Evolutionary conservation across 305 asterid species (phyloP), one percentile per base, ranked within the genome.

Genomic region (Solanum hybrid): DNA sequence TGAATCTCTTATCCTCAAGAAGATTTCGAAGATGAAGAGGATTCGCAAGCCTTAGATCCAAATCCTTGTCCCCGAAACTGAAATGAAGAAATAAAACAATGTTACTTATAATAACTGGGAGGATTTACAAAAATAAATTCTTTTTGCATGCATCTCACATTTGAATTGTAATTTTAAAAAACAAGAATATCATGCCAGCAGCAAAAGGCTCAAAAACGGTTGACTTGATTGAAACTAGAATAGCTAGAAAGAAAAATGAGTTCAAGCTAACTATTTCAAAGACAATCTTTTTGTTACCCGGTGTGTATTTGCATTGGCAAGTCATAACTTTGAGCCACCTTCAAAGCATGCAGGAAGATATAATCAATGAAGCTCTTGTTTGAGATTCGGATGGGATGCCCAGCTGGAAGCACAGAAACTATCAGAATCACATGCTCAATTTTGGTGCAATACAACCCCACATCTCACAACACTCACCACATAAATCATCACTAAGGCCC

Each of bases 261-360:
- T 0, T 17, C 29, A 20, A 39, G 39, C 85, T 75, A 88, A 1
- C 13, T 73, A 45, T 80, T 27, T 13, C 10, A 51, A 79, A 70
- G 17, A 84, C 7, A 31, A 29, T 20, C 39, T 22, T 84, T 91
- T 45, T 33, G 87, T 93, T 96, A 97, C 99, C 99, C 99, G 15
- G 99, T 95, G 93, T 97, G 99, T 79, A 97, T 96, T 95, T 97
- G 99, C 94, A 97, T 91, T 31, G 99, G 99, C 92, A 96, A 92
- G 95, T 92, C 96, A 90, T 94, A 93, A 89, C 78, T 72, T 92
- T 92, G 94, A 89, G 98, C 99, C 87, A 97, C 95, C 94, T 96
- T 98, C 95, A 96, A 90, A 81, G 98, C 97, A 76, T 86, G 91
- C 87, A 91, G 76, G 93, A 97, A 96, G 92, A 97, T 91, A 93